Conservation (phyloP, 306 rosid species). For the Quercus glauca region DNA sequence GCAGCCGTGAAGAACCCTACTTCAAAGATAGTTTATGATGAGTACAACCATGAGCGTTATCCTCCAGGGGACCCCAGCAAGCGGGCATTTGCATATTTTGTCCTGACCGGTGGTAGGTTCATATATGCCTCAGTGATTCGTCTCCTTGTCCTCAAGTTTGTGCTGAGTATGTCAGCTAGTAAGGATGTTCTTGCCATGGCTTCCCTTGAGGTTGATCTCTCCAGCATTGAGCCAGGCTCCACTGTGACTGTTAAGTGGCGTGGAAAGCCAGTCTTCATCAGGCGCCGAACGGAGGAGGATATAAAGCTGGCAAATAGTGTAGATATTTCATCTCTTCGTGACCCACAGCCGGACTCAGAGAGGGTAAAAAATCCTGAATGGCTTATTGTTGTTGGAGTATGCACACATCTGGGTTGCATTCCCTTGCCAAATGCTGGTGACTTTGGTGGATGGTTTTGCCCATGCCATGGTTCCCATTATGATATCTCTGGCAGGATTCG, state of each 20-base stretch:
- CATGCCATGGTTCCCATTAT: conserved; percentile 89
- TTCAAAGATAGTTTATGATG: conserved; percentile 71
- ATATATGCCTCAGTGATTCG: conserved; percentile 75
- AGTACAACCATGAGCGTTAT: conserved; percentile 65
- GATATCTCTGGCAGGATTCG: conserved; percentile 84
- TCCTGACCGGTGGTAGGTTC: conserved; percentile 79
- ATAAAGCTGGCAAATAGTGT: conserved; percentile 72
- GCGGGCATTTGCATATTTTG: conserved; percentile 89
- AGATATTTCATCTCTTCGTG: conserved; percentile 72
- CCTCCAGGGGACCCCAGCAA: conserved; percentile 94
- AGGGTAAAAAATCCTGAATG: conserved; percentile 88
- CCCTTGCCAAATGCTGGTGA: conserved; percentile 93
- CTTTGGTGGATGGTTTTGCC: conserved; percentile 90
- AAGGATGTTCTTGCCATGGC: conserved; percentile 94
- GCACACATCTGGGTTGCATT: conserved; percentile 90
- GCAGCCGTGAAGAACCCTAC: conserved; percentile 68
- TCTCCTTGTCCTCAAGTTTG: conserved; percentile 78
- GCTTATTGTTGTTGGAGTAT: conserved; percentile 79
- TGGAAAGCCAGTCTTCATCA: conserved; percentile 88
- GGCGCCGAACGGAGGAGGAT: conserved; percentile 79
- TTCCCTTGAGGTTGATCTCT: conserved; percentile 80
- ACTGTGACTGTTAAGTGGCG: conserved; percentile 93
- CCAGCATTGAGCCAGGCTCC: conserved; percentile 74
- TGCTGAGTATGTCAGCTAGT: conserved; percentile 86
- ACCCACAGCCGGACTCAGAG: conserved; percentile 63